Base-by-base conservation (phyloP, 768 basidiomycete genomes). In the Fomitopsis serialis region DNA sequence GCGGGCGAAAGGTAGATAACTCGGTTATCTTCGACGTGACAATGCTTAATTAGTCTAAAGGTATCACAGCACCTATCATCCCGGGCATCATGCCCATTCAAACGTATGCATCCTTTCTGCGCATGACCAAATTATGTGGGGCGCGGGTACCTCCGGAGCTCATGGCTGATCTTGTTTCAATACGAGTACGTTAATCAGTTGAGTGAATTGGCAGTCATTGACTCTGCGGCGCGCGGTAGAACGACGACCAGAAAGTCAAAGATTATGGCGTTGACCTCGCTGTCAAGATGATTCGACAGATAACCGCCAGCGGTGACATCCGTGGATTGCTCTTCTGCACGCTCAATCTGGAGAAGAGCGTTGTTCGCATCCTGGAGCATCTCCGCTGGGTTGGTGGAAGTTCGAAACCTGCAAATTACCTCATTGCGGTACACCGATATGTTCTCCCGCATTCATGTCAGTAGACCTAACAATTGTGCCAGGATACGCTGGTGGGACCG, bases 31-130 rank as follows among this genome's bases (percentile, higher is more conserved):
- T 15, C 19, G 15, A 29, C 34, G 15, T 19, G 52, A 19, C 27
- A 45, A 42, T 42, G 25, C 36, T 43, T n/a, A 40, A 11, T 29
- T 48, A 22, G 50, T 12, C 22, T 42, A 32, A 62, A 95, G 97
- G 95, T 29, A 93, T 99, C 63, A 78, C 69, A 0, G 81, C 94
- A 1, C 96, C 97, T 0, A 83, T 99, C 59, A 87, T 99, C 55
- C 93, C 97, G 9, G 93, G 95, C 11, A 83, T 98, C 51, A 97
- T 98, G 94, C 96, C 97, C 0, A 92, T 99, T 52, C 97, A 98
- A 65, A 98, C 91, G 22, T 96, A 94, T 66, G 82, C 87, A 3
- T 97, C 97, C 0, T 98, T 99, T 71, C 74, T 88, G 43, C 85
- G 97, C 44, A 75, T 98, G 61, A 90, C 87, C 21, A 97, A 95